These are phyloP conservation scores for Mollisia scopiformis DNA, from an alignment of 2,329 filamentous ascomycete genomes.

Conservation along the genomic window DNA sequence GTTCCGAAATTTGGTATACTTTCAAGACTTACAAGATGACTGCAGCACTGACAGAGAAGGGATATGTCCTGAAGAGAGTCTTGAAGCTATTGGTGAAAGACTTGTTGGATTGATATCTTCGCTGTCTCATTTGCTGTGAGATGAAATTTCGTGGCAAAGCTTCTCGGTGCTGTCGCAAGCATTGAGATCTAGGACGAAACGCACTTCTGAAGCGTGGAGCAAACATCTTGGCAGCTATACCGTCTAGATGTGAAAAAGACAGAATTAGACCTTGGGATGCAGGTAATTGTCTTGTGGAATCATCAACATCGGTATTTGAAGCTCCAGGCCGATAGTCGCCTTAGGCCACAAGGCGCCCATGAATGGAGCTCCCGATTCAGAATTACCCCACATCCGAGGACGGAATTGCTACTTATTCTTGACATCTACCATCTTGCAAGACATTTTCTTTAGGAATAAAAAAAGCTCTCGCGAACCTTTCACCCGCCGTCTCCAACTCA, in stretches of 20 bases:
- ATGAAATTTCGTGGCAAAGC: constrained; percentile 22
- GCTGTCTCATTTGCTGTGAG: constrained; percentile 29
- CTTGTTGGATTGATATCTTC: constrained; percentile 28
- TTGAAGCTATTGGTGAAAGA: constrained; percentile 22
- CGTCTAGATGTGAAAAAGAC: not conserved
- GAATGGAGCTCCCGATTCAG: not conserved
- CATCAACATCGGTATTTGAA: not conserved
- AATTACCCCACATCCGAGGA: constrained; percentile 17
- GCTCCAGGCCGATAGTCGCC: not conserved
- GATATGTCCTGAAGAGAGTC: constrained; percentile 31
- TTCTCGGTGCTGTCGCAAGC: constrained; percentile 30
- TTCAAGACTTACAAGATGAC: constrained; percentile 25
- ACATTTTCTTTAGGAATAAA: not conserved
- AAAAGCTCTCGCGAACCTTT: not conserved
- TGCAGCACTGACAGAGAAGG: constrained; percentile 33
- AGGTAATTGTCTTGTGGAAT: not conserved
- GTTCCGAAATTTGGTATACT: not conserved
- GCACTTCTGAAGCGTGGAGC: constrained; percentile 25
- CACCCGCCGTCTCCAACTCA: too few species aligned
- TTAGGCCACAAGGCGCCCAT: not conserved
- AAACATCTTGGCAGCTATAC: constrained; percentile 28
- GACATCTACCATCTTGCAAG: not conserved
- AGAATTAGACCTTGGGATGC: constrained; percentile 2
- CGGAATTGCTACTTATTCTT: not conserved
- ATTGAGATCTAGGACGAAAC: constrained; percentile 30